Percentiles rank a stretch among this genome's conserved stretches.
Evolutionary conservation across 805 yeast genomes (phyloP).

Genomic region (Myxozyma sirexii): DNA sequence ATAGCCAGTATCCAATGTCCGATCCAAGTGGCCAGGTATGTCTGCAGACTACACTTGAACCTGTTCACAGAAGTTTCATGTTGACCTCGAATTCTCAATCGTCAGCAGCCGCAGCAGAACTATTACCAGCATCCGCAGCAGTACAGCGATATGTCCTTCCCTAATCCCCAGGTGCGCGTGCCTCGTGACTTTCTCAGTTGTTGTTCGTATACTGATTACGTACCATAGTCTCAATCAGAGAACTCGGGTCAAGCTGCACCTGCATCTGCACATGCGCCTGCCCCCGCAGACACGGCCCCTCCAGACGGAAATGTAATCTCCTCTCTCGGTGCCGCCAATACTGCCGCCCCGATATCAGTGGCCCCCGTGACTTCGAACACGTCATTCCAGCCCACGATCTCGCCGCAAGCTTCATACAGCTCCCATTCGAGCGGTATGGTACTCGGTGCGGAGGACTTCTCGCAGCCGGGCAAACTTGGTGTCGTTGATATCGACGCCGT

Average conservation of each 20-base stretch:
- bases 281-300: not conserved
- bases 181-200: not conserved
- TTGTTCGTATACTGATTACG: not conserved
- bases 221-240: not conserved
- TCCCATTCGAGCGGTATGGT: not conserved
- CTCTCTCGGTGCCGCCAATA: conserved; percentile 5
- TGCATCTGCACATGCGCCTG: too few species aligned
- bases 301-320: not conserved
- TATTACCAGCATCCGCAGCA: conserved; percentile 3
- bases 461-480: conserved; percentile 31
- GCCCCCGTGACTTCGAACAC: conserved; percentile 7
- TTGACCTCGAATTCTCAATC: too few species aligned
- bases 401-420: not conserved
- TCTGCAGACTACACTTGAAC: too few species aligned
- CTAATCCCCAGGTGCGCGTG: not conserved
- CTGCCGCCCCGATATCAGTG: not conserved
- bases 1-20: not conserved
- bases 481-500: conserved; percentile 21
- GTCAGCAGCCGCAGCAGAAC: conserved; percentile 4
- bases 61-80: too few species aligned
- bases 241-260: not conserved
- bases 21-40: not conserved
- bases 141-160: not conserved
- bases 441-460: conserved; percentile 17
- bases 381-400: not conserved